These are phyloP conservation scores for Hypoxylon rickii DNA, from an alignment of 495 filamentous ascomycete species.

Conservation along the genomic window DNA sequence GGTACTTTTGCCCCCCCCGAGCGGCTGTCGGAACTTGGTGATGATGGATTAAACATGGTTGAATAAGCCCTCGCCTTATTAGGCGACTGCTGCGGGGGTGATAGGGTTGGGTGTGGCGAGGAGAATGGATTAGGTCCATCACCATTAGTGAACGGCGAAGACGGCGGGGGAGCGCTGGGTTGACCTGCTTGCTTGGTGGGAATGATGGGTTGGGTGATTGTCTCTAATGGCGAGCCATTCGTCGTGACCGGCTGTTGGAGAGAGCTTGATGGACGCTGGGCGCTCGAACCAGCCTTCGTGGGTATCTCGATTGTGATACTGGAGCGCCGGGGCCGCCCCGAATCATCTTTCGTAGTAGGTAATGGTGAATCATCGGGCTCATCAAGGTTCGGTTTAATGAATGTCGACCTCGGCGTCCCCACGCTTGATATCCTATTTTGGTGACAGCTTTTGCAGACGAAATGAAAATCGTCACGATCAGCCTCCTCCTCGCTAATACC, in stretches of 20 bases:
- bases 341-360: constrained; percentile 9
- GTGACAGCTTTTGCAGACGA: constrained; percentile 80
- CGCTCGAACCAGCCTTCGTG: constrained; percentile 2
- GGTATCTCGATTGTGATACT: constrained; percentile 24
- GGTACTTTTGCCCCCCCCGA: constrained; percentile 27
- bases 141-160: constrained; percentile 35
- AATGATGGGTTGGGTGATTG: constrained; percentile 12
- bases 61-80: constrained; percentile 48
- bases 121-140: constrained; percentile 46
- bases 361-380: constrained; percentile 57
- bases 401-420: constrained; percentile 49
- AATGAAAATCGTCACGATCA: constrained; percentile 85
- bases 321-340: constrained; percentile 13
- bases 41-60: constrained; percentile 42
- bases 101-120: constrained; percentile 49
- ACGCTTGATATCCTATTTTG: constrained; percentile 62
- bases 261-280: constrained; percentile 4
- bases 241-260: constrained; percentile 8
- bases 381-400: constrained; percentile 75
- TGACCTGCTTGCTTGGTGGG: constrained; percentile 36
- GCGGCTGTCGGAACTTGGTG: constrained; percentile 20
- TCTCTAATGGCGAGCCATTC: constrained; percentile 17
- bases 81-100: constrained; percentile 45
- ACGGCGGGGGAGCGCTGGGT: constrained; percentile 19
- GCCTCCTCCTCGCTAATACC: constrained; percentile 76